Evolutionary conservation across 176 grass and related monocot species (phyloP).

Genomic region (Areca catechu): DNA sequence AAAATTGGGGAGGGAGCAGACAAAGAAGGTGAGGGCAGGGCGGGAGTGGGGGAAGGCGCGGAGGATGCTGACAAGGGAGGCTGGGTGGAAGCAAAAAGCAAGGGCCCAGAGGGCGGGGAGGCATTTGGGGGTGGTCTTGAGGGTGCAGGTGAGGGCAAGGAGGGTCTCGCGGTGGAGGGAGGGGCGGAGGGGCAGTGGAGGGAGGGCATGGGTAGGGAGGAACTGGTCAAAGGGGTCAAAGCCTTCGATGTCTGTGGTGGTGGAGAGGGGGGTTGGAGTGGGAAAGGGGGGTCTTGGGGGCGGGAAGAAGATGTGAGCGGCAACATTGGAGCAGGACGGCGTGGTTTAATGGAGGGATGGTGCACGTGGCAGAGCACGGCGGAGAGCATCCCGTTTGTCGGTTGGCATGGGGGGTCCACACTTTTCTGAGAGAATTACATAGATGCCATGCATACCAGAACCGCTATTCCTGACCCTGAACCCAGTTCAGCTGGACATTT

Average conservation of each 20-base stretch:
- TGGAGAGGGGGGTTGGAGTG: not conserved
- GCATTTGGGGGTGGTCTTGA: slow-evolving; percentile 7
- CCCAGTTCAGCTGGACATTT: no score
- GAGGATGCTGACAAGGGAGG: not conserved
- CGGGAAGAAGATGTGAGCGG: not conserved
- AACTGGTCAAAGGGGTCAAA: slow-evolving; percentile 14
- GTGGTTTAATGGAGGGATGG: not conserved
- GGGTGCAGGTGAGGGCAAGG: slow-evolving; percentile 9
- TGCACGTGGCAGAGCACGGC: slow-evolving; percentile 34
- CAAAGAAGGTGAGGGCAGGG: not conserved
- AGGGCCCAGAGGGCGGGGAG: not conserved
- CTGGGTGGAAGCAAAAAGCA: not conserved
- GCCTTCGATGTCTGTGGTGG: not conserved
- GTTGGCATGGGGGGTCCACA: no score
- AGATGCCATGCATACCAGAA: not conserved
- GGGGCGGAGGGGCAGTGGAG: not conserved
- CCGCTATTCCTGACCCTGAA: no score
- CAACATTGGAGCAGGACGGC: not conserved
- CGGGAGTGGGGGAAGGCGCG: not conserved
- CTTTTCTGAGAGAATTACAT: no score
- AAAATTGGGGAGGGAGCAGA: slow-evolving; percentile 6
- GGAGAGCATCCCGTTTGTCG: slow-evolving; percentile 2
- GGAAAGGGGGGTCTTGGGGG: not conserved
- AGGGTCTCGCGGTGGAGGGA: slow-evolving; percentile 12
- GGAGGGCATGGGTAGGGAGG: slow-evolving; percentile 1